Percentiles rank a stretch among this genome's conserved stretches.
Conservation (phyloP, 306 rosid species). For the Cicer judaicum region DNA sequence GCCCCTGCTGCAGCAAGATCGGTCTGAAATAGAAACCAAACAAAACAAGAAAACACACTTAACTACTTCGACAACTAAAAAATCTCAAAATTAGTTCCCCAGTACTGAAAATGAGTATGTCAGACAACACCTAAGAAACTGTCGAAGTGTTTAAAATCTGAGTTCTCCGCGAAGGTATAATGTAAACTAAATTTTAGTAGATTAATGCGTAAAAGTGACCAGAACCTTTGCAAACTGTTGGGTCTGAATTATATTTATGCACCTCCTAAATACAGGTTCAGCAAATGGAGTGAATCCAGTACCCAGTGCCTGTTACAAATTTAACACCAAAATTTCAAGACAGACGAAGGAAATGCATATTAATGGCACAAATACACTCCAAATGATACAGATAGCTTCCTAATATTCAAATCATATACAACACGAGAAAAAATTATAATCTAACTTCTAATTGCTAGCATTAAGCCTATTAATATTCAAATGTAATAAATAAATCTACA, state of each 20-base stretch:
- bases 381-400: constrained; percentile 29
- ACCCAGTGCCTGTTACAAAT: constrained; percentile 83
- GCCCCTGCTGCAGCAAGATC: constrained; percentile 81
- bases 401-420: constrained; percentile 21
- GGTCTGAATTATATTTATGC: constrained; percentile 89
- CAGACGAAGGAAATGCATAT: constrained; percentile 37
- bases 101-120: not conserved
- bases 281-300: constrained; percentile 90
- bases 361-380: constrained; percentile 25
- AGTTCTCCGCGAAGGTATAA: constrained; percentile 10
- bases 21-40: constrained; percentile 58
- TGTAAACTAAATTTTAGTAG: not conserved
- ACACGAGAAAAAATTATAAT: constrained; percentile 38
- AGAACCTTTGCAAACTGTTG: constrained; percentile 91
- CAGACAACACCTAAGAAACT: not conserved
- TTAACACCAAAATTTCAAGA: constrained; percentile 31
- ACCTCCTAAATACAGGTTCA: constrained; percentile 95
- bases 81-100: constrained; percentile 32
- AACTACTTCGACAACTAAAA: constrained; percentile 38
- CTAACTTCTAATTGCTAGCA: constrained; percentile 28
- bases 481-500: constrained; percentile 28
- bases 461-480: constrained; percentile 18
- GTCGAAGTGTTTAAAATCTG: not conserved
- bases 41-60: constrained; percentile 34
- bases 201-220: constrained; percentile 39